Evolutionary conservation across 768 basidiomycete species (phyloP).

Genomic region (Pisolithus orientalis): DNA sequence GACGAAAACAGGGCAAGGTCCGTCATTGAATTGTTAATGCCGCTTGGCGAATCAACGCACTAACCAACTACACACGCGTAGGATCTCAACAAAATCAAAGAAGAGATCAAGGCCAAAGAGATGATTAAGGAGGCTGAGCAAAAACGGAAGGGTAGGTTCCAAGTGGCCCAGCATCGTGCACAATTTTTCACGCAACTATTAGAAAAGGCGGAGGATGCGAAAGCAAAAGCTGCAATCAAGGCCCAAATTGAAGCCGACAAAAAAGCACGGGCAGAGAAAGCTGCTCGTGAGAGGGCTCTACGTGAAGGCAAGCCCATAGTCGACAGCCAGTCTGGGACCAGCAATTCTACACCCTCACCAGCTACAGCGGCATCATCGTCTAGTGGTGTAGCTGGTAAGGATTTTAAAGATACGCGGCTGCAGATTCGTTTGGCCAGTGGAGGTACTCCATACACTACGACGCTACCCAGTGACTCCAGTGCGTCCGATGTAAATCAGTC

Average conservation of each 20-base stretch:
- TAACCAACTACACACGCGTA: constrained; percentile 17
- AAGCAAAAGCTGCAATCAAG: constrained; percentile 80
- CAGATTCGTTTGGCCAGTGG: constrained; percentile 86
- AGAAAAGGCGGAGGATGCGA: constrained; percentile 90
- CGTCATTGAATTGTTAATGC: constrained; percentile 2
- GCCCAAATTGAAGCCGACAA: constrained; percentile 96
- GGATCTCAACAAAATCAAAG: constrained; percentile 69
- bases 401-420: constrained; percentile 82
- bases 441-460: constrained; percentile 71
- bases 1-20: constrained; percentile 83
- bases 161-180: neutral
- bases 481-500: constrained; percentile 26
- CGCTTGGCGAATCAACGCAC: neutral
- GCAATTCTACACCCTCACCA: constrained; percentile 26
- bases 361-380: constrained; percentile 31
- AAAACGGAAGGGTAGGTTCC: constrained; percentile 59
- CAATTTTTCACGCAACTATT: neutral
- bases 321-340: constrained; percentile 24
- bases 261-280: constrained; percentile 78
- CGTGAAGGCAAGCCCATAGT: constrained; percentile 64
- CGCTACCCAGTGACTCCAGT: constrained; percentile 75
- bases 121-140: constrained; percentile 78
- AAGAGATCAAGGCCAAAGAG: constrained; percentile 74
- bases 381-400: constrained; percentile 50
- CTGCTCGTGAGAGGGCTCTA: constrained; percentile 85